Conservation (phyloP, 1,284 basidiomycete species). For the Fomitopsis palustris region DNA sequence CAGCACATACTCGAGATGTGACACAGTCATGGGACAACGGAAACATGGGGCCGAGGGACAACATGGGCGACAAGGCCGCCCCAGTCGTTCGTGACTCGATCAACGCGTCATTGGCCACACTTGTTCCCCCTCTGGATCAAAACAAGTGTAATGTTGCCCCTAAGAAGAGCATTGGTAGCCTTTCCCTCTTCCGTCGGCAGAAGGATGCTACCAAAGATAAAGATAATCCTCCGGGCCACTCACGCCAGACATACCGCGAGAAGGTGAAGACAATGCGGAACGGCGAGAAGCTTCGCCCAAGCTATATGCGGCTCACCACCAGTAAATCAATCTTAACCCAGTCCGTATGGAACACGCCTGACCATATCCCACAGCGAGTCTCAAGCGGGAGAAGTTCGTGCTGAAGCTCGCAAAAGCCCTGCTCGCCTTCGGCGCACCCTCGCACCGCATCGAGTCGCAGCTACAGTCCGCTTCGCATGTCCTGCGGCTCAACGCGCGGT, state of each 20-base stretch:
- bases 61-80: background rate
- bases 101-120: background rate
- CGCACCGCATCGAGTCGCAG: slow-evolving; percentile 84
- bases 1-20: background rate
- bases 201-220: background rate
- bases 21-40: background rate
- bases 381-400: slow-evolving; percentile 63
- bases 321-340: background rate
- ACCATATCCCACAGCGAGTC: slow-evolving; percentile 8
- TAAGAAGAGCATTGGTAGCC: background rate
- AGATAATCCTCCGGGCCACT: background rate
- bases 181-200: background rate
- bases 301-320: background rate
- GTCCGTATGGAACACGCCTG: background rate
- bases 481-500: slow-evolving; percentile 61
- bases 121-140: background rate
- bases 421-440: slow-evolving; percentile 80
- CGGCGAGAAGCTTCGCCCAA: background rate
- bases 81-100: background rate
- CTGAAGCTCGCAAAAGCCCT: slow-evolving; percentile 79
- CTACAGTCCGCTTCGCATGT: slow-evolving; percentile 53
- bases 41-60: background rate
- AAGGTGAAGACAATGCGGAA: background rate
- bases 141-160: background rate
- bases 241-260: background rate